Evolutionary conservation across 2,329 filamentous ascomycete genomes (phyloP).

Genomic region (Sclerotinia trifoliorum): DNA sequence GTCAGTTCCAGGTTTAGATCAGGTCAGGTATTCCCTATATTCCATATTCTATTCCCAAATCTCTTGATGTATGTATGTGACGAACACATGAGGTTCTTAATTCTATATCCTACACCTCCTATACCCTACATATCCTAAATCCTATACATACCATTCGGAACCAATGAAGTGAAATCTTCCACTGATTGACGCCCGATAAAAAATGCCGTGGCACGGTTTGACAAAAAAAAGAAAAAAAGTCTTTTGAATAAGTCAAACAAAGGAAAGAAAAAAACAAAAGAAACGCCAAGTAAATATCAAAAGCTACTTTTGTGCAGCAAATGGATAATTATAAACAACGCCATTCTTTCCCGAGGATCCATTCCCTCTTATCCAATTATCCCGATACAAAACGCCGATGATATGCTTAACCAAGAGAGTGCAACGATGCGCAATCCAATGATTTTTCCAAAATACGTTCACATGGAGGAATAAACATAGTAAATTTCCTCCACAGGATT

Average conservation of each 20-base stretch:
- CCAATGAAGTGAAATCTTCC: too few relatives aligned
- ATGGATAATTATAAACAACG: not conserved
- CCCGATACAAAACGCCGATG: constrained; percentile 1
- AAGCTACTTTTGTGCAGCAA: not conserved
- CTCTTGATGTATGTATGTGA: too few relatives aligned
- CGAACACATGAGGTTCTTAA: too few relatives aligned
- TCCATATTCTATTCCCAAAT: too few relatives aligned
- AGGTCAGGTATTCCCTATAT: too few relatives aligned
- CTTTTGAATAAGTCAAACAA: not conserved
- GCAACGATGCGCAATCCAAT: not conserved
- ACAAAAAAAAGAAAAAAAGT: not conserved
- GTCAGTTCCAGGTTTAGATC: too few relatives aligned
- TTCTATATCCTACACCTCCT: too few relatives aligned
- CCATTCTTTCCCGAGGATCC: not conserved
- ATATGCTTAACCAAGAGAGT: not conserved
- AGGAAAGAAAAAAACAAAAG: not conserved
- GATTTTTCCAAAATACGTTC: not conserved
- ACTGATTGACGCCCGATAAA: not conserved
- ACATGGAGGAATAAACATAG: constrained; percentile 9
- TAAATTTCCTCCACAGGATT: constrained; percentile 5
- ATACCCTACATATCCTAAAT: too few relatives aligned
- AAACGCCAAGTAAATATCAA: not conserved
- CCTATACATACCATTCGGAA: too few relatives aligned
- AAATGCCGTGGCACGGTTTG: not conserved
- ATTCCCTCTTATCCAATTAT: not conserved